A percentile compares a stretch with the other conserved stretches of the same genome.
Evolutionary conservation across 768 basidiomycete species (phyloP).

Genomic region (Brasilioporus rufonigricans): DNA sequence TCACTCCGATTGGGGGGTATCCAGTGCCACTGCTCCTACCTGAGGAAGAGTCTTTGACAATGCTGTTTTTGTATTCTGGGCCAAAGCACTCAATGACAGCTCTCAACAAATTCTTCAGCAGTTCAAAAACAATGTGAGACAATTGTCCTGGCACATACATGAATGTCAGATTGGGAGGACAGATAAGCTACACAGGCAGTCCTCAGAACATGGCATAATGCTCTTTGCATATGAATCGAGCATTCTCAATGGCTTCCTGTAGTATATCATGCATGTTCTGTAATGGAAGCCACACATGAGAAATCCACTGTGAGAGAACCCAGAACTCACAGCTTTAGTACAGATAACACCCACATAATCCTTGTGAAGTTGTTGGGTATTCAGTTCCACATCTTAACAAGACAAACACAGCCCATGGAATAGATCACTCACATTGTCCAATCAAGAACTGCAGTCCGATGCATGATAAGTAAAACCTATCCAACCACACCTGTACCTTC

Average conservation of each 20-base stretch:
- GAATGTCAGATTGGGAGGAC: conserved; percentile 82
- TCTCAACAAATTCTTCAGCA: conserved; percentile 95
- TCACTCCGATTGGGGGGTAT: conserved; percentile 33
- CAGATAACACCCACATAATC: conserved; percentile 98
- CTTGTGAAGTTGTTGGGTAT: conserved; percentile 83
- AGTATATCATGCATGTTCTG: conserved; percentile 95
- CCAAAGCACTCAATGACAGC: conserved; percentile 95
- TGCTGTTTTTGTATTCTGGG: conserved; percentile 62
- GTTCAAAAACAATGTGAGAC: conserved; percentile 95
- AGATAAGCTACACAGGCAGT: conserved; percentile 95
- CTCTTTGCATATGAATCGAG: conserved; percentile 91
- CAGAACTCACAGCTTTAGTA: conserved; percentile 72
- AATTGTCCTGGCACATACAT: conserved; percentile 96
- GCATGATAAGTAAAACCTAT: conserved; percentile 94
- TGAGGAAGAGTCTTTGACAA: conserved; percentile 7
- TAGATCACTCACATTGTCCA: conserved; percentile 73
- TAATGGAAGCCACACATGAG: too few species aligned
- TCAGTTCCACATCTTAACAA: conserved; percentile 82
- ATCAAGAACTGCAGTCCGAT: conserved; percentile 97
- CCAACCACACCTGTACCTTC: conserved; percentile 95
- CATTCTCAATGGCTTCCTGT: conserved; percentile 98
- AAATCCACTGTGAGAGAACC: too few species aligned
- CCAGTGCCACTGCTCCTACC: conserved; percentile 1
- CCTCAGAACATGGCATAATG: conserved; percentile 95
- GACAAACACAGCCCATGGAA: conserved; percentile 1